Percentiles rank a stretch among this genome's conserved stretches.
phyloP scores from a whole-genome alignment of 352 stramenopile genomes.

The Globisporangium megalacanthum region DNA sequence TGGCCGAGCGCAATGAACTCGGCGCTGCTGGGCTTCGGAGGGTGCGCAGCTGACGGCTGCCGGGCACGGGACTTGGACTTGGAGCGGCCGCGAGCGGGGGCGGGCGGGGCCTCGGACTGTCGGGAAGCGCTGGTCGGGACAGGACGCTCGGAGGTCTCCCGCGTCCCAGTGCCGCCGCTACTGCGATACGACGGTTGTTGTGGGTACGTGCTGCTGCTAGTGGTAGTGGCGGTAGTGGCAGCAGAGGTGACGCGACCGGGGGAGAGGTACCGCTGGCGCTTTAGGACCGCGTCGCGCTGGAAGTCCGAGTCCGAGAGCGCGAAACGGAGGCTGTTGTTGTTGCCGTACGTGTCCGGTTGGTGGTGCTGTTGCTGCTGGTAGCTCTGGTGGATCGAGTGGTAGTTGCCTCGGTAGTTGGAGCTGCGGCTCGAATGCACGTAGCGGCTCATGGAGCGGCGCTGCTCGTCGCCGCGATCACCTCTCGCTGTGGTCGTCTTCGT shows the following conservation, averaged over 20 bases:
- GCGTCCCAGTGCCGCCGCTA: background rate
- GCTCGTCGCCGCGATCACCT: too few relatives aligned
- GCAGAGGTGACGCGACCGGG: slow-evolving; percentile 12
- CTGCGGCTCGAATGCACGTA: background rate
- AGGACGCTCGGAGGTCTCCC: background rate
- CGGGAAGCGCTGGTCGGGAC: background rate
- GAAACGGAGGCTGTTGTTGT: slow-evolving; percentile 22
- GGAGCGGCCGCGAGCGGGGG: slow-evolving; percentile 36
- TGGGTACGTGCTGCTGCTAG: background rate
- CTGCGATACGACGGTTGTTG: slow-evolving; percentile 5
- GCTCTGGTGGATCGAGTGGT: background rate
- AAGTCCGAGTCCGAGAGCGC: slow-evolving; percentile 58
- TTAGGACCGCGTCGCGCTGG: slow-evolving; percentile 43
- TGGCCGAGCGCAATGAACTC: slow-evolving; percentile 47
- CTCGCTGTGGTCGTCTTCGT: too few relatives aligned
- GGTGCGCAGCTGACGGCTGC: slow-evolving; percentile 11
- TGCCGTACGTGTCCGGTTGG: background rate
- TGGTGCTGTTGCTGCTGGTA: background rate
- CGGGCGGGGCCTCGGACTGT: background rate
- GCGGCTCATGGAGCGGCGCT: background rate
- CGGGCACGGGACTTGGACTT: slow-evolving; percentile 57
- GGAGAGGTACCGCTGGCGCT: slow-evolving; percentile 41
- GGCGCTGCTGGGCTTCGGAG: slow-evolving; percentile 21
- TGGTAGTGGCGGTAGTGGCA: background rate
- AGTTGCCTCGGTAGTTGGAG: background rate